Base-by-base conservation (phyloP, 2,329 filamentous ascomycete species). In the Diaporthe australafricana region DNA sequence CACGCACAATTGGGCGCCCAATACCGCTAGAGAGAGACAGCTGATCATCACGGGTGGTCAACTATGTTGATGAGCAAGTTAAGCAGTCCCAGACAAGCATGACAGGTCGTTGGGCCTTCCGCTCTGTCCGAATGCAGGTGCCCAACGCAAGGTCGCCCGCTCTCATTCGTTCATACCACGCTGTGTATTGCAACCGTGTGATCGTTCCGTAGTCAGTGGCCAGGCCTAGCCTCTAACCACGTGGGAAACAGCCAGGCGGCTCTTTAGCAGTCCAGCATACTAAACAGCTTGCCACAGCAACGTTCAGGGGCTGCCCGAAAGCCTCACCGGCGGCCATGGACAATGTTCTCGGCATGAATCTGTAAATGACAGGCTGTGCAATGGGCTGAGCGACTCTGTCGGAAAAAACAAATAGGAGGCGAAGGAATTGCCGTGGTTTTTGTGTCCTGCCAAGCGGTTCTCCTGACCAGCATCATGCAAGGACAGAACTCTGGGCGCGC, bases 401-500 rank as follows among this genome's bases (percentile, higher is more conserved):
- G 11, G 20, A 3, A 35, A 60, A 48, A n/a, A 20, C 60, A 48
- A 30, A 63, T 48, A 62, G 56, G 56, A 45, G 56, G 25, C 14
- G 1, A 9, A 30, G 25, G 25, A 32, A 45, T n/a, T 62, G 56
- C 27, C 42, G 60, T 63, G 60, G 5, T 1, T 12, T 22, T 7
- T 9, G 12, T 2, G 35, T 8, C n/a, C 9, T 11, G 60, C 60
- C 60, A 50, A 65, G 45, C 30, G 30, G 14, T 30, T 50, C 60
- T 7, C 45, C 45, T 65, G 45, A 65, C 35, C 60, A 65, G 60
- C 45, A 38, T 14, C 20, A 50, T 22, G 60, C 42, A 50, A n/a
- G 60, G 32, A 30, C 60, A 30, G 45, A 65, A 30, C 3, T 38
- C 45, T 50, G 1, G 60, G 60, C 60, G 12, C 8, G 27, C 30